Percentiles rank a stretch among this genome's conserved stretches.
Conservation (phyloP, 495 filamentous ascomycete genomes). For the Cercophora scortea region DNA sequence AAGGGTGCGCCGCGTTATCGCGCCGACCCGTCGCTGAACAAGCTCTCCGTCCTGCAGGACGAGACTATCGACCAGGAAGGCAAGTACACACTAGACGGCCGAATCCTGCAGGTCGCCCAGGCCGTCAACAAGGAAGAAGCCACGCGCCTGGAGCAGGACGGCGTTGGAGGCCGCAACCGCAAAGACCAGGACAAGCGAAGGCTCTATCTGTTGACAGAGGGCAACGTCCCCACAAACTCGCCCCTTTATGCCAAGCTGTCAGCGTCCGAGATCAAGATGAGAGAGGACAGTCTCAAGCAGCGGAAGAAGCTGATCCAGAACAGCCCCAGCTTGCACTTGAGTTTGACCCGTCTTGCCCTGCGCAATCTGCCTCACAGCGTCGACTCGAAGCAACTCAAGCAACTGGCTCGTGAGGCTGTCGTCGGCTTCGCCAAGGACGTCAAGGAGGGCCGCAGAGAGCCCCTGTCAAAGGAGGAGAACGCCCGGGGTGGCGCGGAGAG, state of each 20-base stretch:
- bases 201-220: conserved; percentile 82
- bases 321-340: conserved; percentile 85
- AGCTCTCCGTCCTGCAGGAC: conserved; percentile 77
- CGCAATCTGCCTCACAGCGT: conserved; percentile 85
- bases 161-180: conserved; percentile 49
- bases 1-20: conserved; percentile 56
- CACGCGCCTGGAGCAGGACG: conserved; percentile 60
- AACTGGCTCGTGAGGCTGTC: conserved; percentile 78
- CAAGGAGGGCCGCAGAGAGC: conserved; percentile 60
- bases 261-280: conserved; percentile 74
- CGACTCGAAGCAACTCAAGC: conserved; percentile 83
- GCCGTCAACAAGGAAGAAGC: conserved; percentile 81
- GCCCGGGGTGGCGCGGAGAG: conserved; percentile 71
- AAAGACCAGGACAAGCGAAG: conserved; percentile 80
- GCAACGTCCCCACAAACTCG: conserved; percentile 64
- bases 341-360: conserved; percentile 84
- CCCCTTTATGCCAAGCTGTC: conserved; percentile 67
- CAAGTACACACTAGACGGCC: conserved; percentile 81
- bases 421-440: conserved; percentile 92
- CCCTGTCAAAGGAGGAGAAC: conserved; percentile 81
- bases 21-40: conserved; percentile 37
- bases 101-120: conserved; percentile 72
- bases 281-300: conserved; percentile 81
- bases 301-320: conserved; percentile 81
- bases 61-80: conserved; percentile 68